Conservation (phyloP, 2,329 filamentous ascomycete species). For the Pseudogymnoascus sp. region DNA sequence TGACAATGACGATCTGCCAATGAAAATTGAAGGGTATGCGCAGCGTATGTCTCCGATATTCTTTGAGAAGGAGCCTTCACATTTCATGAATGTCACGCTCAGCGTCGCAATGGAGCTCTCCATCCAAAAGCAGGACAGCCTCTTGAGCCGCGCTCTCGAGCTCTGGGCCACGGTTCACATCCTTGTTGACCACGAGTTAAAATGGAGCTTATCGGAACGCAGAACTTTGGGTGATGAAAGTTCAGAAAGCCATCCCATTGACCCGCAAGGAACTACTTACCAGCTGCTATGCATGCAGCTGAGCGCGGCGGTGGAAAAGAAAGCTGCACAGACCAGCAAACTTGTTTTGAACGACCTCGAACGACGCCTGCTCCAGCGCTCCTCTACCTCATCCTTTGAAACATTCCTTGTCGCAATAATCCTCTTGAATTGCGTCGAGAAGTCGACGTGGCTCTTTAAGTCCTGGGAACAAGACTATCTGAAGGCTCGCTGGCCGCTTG, state of each 20-base stretch:
- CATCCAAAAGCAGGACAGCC: slow-evolving; percentile 40
- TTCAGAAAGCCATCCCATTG: slow-evolving; percentile 38
- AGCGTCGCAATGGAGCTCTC: slow-evolving; percentile 41
- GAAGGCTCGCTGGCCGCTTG: slow-evolving; percentile 48
- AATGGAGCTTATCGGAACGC: slow-evolving; percentile 45
- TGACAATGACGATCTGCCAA: slow-evolving; percentile 51
- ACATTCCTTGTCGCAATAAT: slow-evolving; percentile 55
- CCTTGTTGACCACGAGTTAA: slow-evolving; percentile 51
- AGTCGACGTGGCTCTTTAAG: slow-evolving; percentile 61
- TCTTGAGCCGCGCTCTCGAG: slow-evolving; percentile 51
- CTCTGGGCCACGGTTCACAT: slow-evolving; percentile 59
- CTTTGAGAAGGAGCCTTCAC: slow-evolving; percentile 51
- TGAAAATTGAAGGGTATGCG: slow-evolving; percentile 53
- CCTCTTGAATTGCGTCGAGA: slow-evolving; percentile 58
- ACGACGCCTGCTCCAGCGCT: slow-evolving; percentile 52
- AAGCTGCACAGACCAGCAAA: slow-evolving; percentile 52
- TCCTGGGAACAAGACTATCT: slow-evolving; percentile 58
- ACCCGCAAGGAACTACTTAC: slow-evolving; percentile 30
- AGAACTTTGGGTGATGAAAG: slow-evolving; percentile 30
- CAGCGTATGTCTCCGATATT: slow-evolving; percentile 49
- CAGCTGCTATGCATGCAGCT: slow-evolving; percentile 56
- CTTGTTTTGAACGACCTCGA: slow-evolving; percentile 52
- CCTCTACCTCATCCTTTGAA: slow-evolving; percentile 50
- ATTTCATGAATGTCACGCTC: slow-evolving; percentile 51
- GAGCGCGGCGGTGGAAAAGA: slow-evolving; percentile 56